Percentiles rank a stretch among this genome's conserved stretches.
These are phyloP conservation scores for Jaltomata sinuosa DNA, from an alignment of 257 asterid species.

Conservation along the genomic window DNA sequence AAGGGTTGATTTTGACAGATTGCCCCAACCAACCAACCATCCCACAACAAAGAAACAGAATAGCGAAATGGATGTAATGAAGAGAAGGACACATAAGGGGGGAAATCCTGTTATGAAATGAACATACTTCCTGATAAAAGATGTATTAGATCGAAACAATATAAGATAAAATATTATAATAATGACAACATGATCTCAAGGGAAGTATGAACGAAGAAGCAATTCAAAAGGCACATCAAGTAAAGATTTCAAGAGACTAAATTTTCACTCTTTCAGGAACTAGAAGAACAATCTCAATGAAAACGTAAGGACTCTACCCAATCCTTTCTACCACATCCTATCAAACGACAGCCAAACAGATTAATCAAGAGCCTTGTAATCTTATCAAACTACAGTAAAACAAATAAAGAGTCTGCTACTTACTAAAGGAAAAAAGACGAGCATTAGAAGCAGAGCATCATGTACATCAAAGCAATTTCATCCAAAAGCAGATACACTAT, in stretches of 20 bases:
- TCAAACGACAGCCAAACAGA: neutral
- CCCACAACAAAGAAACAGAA: neutral
- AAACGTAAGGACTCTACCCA: neutral
- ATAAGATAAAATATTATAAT: neutral
- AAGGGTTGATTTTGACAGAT: neutral
- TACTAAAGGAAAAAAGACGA: neutral
- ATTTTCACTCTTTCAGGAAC: neutral
- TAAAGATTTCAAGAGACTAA: neutral
- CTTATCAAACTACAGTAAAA: neutral
- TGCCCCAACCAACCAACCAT: neutral
- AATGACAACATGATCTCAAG: neutral
- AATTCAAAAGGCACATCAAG: neutral
- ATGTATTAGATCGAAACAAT: neutral
- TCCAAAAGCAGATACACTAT: neutral
- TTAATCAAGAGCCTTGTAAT: neutral
- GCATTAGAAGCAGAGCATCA: neutral
- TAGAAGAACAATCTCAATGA: neutral
- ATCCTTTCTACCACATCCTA: neutral
- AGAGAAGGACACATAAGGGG: neutral
- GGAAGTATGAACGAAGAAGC: neutral
- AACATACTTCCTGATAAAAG: neutral
- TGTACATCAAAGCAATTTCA: neutral
- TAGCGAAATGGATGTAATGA: neutral
- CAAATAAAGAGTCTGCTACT: neutral
- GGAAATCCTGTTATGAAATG: neutral